Percentiles rank a stretch among this genome's conserved stretches.
Evolutionary conservation across 1,284 basidiomycete genomes (phyloP).

Genomic region (Inonotus hispidus): DNA sequence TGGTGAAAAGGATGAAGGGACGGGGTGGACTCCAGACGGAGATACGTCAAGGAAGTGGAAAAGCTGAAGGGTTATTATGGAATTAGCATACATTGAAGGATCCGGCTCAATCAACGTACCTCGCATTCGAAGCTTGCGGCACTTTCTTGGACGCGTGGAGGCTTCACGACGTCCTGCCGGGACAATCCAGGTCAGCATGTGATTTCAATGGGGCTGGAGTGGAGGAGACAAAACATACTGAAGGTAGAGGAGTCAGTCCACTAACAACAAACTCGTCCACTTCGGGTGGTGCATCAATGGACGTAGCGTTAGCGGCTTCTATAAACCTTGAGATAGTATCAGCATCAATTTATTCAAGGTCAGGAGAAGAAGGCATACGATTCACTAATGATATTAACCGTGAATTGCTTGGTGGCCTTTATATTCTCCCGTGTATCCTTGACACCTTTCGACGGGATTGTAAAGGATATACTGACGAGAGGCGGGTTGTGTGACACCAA

Average conservation of each 20-base stretch:
- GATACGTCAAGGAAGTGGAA: constrained; percentile 11
- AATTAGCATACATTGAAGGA: not conserved
- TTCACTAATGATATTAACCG: constrained; percentile 73
- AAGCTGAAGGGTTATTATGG: constrained; percentile 1
- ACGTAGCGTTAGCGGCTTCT: constrained; percentile 66
- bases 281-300: constrained; percentile 59
- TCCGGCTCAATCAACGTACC: constrained; percentile 28
- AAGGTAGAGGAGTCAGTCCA: constrained; percentile 58
- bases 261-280: constrained; percentile 70
- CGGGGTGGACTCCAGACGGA: constrained; percentile 10
- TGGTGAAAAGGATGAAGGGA: constrained; percentile 39
- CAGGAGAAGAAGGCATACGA: constrained; percentile 23
- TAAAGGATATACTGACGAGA: constrained; percentile 57
- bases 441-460: constrained; percentile 34
- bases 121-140: constrained; percentile 71
- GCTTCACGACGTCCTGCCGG: constrained; percentile 44
- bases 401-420: constrained; percentile 62
- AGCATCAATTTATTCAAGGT: not conserved
- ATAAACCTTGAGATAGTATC: constrained; percentile 35
- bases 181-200: not conserved
- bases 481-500: constrained; percentile 64
- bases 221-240: constrained; percentile 42
- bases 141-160: constrained; percentile 66
- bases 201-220: not conserved
- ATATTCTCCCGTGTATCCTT: constrained; percentile 73